These are phyloP conservation scores for Davidsoniella virescens DNA, from an alignment of 2,329 filamentous ascomycete genomes.

Conservation along the genomic window DNA sequence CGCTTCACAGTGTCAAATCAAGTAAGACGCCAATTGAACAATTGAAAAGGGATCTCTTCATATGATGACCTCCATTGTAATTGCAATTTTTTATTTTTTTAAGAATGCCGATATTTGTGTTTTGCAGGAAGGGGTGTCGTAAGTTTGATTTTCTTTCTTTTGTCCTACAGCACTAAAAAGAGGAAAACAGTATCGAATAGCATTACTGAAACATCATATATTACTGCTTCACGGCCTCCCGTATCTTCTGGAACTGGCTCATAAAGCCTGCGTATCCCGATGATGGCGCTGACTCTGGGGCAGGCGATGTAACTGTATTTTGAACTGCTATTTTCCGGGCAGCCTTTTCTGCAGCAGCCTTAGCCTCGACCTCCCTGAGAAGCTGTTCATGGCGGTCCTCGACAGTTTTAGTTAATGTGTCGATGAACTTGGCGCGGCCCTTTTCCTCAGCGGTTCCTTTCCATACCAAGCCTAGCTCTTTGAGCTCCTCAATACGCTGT, in stretches of 20 bases:
- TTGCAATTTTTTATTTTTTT: too few relatives aligned
- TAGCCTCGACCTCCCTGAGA: conserved; percentile 33
- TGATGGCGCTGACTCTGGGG: conserved; percentile 27
- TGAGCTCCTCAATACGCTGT: conserved; percentile 58
- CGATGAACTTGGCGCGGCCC: conserved; percentile 65
- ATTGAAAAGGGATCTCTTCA: too few relatives aligned
- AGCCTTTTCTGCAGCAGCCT: conserved; percentile 21
- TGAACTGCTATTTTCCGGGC: conserved; percentile 17
- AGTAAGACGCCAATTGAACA: too few relatives aligned
- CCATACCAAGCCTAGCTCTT: conserved; percentile 68
- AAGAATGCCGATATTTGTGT: too few relatives aligned
- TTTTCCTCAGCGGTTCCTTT: conserved; percentile 92
- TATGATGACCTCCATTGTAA: too few relatives aligned
- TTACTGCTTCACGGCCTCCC: conserved; percentile 29
- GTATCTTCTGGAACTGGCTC: conserved; percentile 44
- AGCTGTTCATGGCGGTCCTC: conserved; percentile 52
- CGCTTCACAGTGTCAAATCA: neutral
- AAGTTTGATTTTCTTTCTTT: too few relatives aligned
- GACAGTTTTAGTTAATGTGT: conserved; percentile 62
- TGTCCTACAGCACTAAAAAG: too few relatives aligned
- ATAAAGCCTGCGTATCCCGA: conserved; percentile 36
- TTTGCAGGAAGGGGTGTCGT: too few relatives aligned
- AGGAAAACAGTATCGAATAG: too few relatives aligned
- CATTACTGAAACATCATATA: neutral
- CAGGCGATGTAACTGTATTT: conserved; percentile 17